Evolutionary conservation across 2,329 filamentous ascomycete genomes (phyloP), one percentile per base, ranked within the genome.

Genomic region (Arthrobotrys megalospora): DNA sequence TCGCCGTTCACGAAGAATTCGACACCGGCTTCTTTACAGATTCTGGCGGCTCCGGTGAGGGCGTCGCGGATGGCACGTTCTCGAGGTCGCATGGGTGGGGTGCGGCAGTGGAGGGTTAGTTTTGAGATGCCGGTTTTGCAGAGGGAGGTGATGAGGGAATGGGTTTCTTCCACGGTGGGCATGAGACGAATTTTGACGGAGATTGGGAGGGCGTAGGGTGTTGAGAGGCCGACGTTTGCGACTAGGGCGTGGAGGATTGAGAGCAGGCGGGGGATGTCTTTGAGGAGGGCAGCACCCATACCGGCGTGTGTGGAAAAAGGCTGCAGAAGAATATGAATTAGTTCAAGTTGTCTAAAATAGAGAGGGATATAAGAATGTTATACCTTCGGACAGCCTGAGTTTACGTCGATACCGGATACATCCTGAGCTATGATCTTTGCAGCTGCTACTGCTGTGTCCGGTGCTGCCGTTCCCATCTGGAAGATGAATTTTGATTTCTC

Each of bases 1-100:
- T 99, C 96, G 58, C 96, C 96, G 83, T 99, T 99, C 90, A 98
- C 94, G 47, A 98, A 85, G 83, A 95, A 97, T 7, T 95, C 94
- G 1, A 99, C 94, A 32, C 95, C 95, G 10, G 91, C 91, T 80
- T 94, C 91, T 80, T 89, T 90, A 83, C 96, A 99, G 0, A 97
- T 87, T 4, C 90, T 87, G 0, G 89, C 91, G 55, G 99, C 88
- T 92, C 97, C 97, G 73, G 88, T 88, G 78, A 99, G 86, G 85
- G 97, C 94, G 24, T 90, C 91, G 16, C 96, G 89, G 75, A 98
- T 93, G 1, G 95, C 96, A 24, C 90, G 88, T 85, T 98, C 94
- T 58, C 94, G 88, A 1, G 95, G 94, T 43, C 96, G 89, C 96
- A 99, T 99, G 0, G 94, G 93, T 5, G 94, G 95, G 0, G 96